Conservation (phyloP, 805 yeast genomes). For the Kazachstania viticola region DNA sequence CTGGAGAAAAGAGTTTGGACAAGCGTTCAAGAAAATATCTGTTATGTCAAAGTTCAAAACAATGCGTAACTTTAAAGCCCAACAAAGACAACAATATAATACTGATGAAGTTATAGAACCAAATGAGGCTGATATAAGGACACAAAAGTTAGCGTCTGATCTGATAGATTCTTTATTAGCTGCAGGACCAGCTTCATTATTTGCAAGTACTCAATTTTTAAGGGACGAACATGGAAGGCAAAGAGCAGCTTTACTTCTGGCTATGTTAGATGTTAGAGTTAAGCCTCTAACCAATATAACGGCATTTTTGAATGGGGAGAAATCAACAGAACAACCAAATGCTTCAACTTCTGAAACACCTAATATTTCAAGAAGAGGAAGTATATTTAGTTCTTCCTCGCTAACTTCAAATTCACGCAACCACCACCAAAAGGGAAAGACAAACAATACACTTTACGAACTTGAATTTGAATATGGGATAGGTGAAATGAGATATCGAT, state of each 20-base stretch:
- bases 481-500: conserved; percentile 62
- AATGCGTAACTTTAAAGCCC: conserved; percentile 1
- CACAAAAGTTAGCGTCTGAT: conserved; percentile 28
- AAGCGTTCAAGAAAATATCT: conserved; percentile 18
- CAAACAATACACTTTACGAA: conserved; percentile 27
- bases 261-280: conserved; percentile 58
- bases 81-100: background rate
- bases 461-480: conserved; percentile 86
- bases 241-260: conserved; percentile 73
- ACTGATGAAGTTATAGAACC: background rate
- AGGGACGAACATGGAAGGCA: conserved; percentile 66
- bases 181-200: conserved; percentile 64
- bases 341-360: conserved; percentile 9
- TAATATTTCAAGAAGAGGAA: background rate
- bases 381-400: background rate
- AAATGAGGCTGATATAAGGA: conserved; percentile 5
- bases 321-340: background rate
- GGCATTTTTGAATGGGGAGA: conserved; percentile 2
- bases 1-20: conserved; percentile 22
- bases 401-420: background rate
- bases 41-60: conserved; percentile 10
- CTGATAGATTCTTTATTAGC: conserved; percentile 43
- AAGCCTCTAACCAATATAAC: conserved; percentile 28
- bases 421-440: background rate
- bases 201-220: conserved; percentile 63